Base-by-base conservation (phyloP, 108 stramenopile genomes). In the Cyclotella sp. region DNA sequence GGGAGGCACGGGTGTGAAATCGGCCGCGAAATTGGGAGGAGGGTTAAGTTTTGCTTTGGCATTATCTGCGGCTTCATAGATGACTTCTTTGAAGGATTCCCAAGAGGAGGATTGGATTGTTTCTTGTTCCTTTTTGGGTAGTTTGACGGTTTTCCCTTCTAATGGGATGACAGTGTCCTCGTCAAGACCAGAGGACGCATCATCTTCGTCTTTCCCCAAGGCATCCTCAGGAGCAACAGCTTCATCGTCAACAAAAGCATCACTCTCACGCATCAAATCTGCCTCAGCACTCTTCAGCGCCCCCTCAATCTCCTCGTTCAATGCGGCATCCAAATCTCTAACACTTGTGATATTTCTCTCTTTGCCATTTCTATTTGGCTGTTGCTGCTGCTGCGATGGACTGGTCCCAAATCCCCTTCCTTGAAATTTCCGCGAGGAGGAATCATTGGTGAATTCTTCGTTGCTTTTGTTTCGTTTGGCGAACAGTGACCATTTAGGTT, bases 291-390 rank as follows among this genome's bases (percentile, higher is more conserved):
- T 70, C 5, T 27, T 44, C 40, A 77, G 29, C 11, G 76, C 76
- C 19, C 60, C 76, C 49, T 40, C 45, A 42, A 76, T 76, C 49
- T 76, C 67, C 0, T 63, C 49, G 24, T 70, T 60, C 22, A 77
- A 54, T 0, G 29, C 61, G 22, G 45, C 61, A 54, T 77, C 76
- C 26, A 77, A 40, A 54, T 77, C 76, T 41, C 63, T 70, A 10
- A 77, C 59, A 15, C 47, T 22, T 11, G 53, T 62, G 0, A 75
- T 59, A 29, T 59, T 59, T 10, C 27, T 27, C 8, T 59, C 8
- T 59, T 59, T 26, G 9, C 27, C 58, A 9, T 59, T 59, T 7
- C 16, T 7, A 59, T 59, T 59, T 8, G 30, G 27, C n/a, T n/a
- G n/a, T 59, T 8, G 22, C 28, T 29, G 27, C 7, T 27, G 8